Base-by-base conservation (phyloP, 345 rosid species). In the Theobroma cacao region DNA sequence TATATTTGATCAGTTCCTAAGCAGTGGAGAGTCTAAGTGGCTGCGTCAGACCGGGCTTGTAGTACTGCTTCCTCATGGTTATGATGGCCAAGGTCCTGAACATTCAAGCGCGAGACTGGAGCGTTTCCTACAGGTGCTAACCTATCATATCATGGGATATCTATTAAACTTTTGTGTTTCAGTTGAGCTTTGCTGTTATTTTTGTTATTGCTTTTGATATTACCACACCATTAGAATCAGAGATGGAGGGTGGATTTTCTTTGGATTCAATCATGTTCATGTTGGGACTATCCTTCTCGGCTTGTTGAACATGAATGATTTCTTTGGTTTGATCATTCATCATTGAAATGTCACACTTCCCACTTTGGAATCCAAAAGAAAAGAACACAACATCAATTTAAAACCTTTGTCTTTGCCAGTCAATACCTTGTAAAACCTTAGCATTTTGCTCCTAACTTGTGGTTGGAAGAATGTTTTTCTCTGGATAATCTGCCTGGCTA, bases 51-150 rank as follows among this genome's bases (percentile, higher is more conserved):
- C 85, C 1, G 97, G 97, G 67, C 89, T 92, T 78, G 94, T 89
- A 11, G 82, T 92, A 76, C 85, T 92, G 76, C 94, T 92, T 78
- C 94, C 97, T 68, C 97, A 88, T 81, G 97, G 93, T 20, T 92
- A 90, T 81, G 94, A 90, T 83, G 97, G 97, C 61, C 97, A 90
- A 77, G 94, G 94, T 72, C 97, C 97, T 85, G 97, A 92, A 83
- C 94, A 92, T 85, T 92, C 97, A 58, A 92, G 97, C 80, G 92
- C 89, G 59, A 85, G 93, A 28, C 75, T 89, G 66, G 97, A 92
- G 82, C 87, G 97, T 43, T 92, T 90, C 84, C 92, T 92, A 78
- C 92, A 88, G 93, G 97, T 92, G 75, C 17, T 13, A 14, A 20
- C 28, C 14, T 11, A 22, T 38, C 71, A 31, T 20, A 24, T 5